Base-by-base conservation (phyloP, 2,329 filamentous ascomycete species). In the Tolypocladium ophioglossoides region DNA sequence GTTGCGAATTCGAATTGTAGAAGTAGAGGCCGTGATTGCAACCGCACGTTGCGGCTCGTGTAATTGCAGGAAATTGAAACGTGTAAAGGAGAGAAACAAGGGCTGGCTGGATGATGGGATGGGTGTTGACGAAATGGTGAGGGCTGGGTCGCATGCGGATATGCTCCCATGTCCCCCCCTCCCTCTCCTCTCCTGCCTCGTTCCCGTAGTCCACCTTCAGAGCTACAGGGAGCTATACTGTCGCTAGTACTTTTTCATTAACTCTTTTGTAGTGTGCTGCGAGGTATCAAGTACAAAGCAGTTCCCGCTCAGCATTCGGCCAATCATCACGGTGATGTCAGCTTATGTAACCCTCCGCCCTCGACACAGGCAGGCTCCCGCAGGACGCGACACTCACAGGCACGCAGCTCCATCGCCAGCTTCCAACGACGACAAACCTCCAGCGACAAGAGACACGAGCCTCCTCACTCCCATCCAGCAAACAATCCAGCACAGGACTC, bases 361-460 rank as follows among this genome's bases (percentile, higher is more conserved):
- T 40, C 47, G 40, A 39, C 54, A 49, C 55, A 54, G 50, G 62
- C 64, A 70, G 68, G 68, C 68, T 70, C 58, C 68, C 64, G 65
- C 60, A 61, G 64, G 65, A 68, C 68, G 67, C 67, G 67, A 66
- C 65, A 68, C 59, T 61, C 16, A 9, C 12, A 3, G n/a, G 58
- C 57, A 60, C 58, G 52, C 57, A 55, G 51, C 56, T 51, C 41
- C 55, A 48, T 55, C 40, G 54, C 56, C 57, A 54, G 38, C 55
- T 57, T 51, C 51, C 60, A 51, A 51, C 54, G 55, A 47, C 44
- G 16, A 47, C 44, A 9, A n/a, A 32, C 44, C 27, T 30, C 24
- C 44, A 11, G 27, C 44, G 44, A 47, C 44, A 16, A 47, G 27
- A 32, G 16, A 55, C 38, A 5, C 44, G 6, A 20, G 44, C 44